These are phyloP conservation scores for Breynia disticha DNA, from an alignment of 441 rosid species.

Conservation along the genomic window DNA sequence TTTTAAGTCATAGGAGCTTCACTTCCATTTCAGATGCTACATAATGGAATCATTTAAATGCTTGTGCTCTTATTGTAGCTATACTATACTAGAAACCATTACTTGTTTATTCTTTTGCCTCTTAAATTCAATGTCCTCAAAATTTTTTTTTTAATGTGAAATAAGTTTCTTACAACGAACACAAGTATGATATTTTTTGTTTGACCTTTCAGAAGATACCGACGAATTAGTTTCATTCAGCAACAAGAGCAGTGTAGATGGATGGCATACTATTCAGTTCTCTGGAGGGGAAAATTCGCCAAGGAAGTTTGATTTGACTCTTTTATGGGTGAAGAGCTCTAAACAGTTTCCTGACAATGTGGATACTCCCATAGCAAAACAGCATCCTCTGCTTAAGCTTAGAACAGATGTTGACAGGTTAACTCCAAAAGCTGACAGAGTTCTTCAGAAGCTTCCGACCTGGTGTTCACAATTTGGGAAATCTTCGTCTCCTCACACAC, in stretches of 20 bases:
- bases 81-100: no score
- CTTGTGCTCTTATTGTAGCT: no score
- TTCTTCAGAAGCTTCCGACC: slow-evolving; percentile 53
- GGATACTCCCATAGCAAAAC: slow-evolving; percentile 9
- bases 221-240: slow-evolving; percentile 45
- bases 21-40: neutral
- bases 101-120: no score
- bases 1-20: neutral
- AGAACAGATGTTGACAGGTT: slow-evolving; percentile 60
- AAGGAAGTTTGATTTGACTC: slow-evolving; percentile 43
- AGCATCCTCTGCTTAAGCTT: slow-evolving; percentile 54
- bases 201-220: slow-evolving; percentile 28
- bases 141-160: no score
- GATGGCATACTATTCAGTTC: slow-evolving; percentile 88
- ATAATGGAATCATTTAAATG: no score
- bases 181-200: neutral
- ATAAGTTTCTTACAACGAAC: no score
- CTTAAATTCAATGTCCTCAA: no score
- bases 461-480: slow-evolving; percentile 85
- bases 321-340: slow-evolving; percentile 35
- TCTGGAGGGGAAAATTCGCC: slow-evolving; percentile 76
- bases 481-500: slow-evolving; percentile 63
- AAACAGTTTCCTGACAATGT: slow-evolving; percentile 6
- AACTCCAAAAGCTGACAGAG: slow-evolving; percentile 52
- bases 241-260: slow-evolving; percentile 38